Percentiles rank a stretch among this genome's conserved stretches.
Conservation (phyloP, 148 eudicot genomes). For the Chenopodium berlandieri region DNA sequence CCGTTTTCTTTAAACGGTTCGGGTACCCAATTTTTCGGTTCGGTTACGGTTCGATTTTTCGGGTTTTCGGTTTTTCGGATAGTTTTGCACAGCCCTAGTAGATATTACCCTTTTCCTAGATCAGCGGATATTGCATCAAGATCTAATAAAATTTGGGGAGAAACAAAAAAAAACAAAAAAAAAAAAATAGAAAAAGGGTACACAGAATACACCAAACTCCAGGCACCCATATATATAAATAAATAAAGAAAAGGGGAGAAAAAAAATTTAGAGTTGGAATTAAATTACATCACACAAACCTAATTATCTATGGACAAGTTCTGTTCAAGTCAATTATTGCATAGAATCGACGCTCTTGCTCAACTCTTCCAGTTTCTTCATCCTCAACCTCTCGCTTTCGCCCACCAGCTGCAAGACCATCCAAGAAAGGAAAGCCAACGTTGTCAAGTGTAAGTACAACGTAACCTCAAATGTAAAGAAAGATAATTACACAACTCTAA, state of each 20-base stretch:
- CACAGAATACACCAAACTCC: conserved; percentile 47
- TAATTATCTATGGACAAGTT: conserved; percentile 39
- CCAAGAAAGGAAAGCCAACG: neutral
- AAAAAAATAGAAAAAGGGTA: neutral
- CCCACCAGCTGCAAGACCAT: conserved; percentile 62
- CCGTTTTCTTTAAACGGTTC: too few relatives aligned
- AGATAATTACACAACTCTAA: neutral
- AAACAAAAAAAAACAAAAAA: conserved; percentile 27
- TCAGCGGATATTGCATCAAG: conserved; percentile 46
- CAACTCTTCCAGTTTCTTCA: conserved; percentile 87
- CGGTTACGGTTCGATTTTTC: too few relatives aligned
- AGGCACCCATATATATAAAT: conserved; percentile 41
- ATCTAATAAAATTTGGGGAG: conserved; percentile 30
- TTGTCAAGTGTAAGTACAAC: neutral
- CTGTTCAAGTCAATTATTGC: conserved; percentile 21
- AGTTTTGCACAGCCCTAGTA: neutral
- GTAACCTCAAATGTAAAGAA: neutral
- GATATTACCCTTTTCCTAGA: conserved; percentile 50
- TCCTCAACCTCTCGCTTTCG: conserved; percentile 81
- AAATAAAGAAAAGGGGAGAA: conserved; percentile 7
- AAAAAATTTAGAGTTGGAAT: conserved; percentile 8
- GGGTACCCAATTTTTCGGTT: too few relatives aligned
- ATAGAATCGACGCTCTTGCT: conserved; percentile 77
- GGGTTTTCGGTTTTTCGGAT: too few relatives aligned
- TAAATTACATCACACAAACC: conserved; percentile 68